These are phyloP conservation scores for Trichoderma lentiforme DNA, from an alignment of 2,329 filamentous ascomycete genomes.

Conservation along the genomic window DNA sequence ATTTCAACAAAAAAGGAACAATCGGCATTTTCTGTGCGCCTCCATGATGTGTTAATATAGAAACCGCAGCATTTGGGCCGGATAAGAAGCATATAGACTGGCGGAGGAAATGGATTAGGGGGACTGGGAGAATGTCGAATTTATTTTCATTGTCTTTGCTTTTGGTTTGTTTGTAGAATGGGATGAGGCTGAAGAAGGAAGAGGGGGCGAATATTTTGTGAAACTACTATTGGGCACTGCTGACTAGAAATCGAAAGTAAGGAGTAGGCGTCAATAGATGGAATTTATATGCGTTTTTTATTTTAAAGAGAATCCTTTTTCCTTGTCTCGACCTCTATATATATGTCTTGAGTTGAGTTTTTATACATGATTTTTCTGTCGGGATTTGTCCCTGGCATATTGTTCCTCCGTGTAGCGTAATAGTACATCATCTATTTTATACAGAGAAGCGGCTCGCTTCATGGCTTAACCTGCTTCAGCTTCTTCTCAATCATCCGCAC, in stretches of 20 bases:
- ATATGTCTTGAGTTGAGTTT: constrained; percentile 14
- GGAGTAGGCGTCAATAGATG: constrained; percentile 5
- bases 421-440: background rate
- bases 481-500: constrained; percentile 57
- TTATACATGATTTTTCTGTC: background rate
- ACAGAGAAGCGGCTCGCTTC: background rate
- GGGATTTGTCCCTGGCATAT: background rate
- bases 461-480: constrained; percentile 33
- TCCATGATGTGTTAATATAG: constrained; percentile 35
- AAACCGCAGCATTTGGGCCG: constrained; percentile 22
- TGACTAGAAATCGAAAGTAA: background rate
- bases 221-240: background rate
- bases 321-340: background rate
- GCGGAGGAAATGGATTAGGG: background rate
- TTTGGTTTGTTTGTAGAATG: background rate
- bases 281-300: background rate
- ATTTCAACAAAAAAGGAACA: constrained; percentile 22
- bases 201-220: background rate
- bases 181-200: background rate
- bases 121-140: background rate
- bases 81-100: constrained; percentile 6
- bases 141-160: background rate
- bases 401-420: background rate
- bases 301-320: background rate
- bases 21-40: constrained; percentile 22